Evolutionary conservation across 495 filamentous ascomycete species (phyloP), one percentile per base, ranked within the genome.

Genomic region (Lepraria neglecta): DNA sequence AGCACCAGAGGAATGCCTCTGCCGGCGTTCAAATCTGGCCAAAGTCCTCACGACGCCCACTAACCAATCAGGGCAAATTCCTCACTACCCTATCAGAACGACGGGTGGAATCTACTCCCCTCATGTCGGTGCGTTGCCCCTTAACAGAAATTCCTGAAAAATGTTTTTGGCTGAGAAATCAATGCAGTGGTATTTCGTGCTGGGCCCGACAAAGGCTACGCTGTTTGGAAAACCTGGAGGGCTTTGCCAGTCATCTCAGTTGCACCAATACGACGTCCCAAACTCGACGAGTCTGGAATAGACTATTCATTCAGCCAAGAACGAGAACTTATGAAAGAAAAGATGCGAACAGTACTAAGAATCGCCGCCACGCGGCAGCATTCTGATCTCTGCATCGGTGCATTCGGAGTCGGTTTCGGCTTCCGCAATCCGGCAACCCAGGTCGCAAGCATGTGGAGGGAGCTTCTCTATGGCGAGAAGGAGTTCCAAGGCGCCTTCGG

Each of bases 1-100:
- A 58, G 85, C 85, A 21, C 87, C 86, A 33, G 87, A 91, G 69
- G 85, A 90, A 68, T 83, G 82, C 44, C 79, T 91, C 24, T 85
- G 84, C 66, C 77, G 87, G 58, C 77, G 87, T 59, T 88, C 85
- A 69, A 90, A 85, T 58, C 82, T 91, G 38, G 82, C 84, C 11
- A 80, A 84, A 10, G 78, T 83, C 3, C 74, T 91, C 28, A 77
- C 72, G 24, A 84, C 80, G 21, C 81, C 84, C 9, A 80, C 46
- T 70, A 71, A 11, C 69, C 69, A 24, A 76, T 74, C 30, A 56
- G 65, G 12, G 60, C 67, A 31, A 62, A 69, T 53, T n/a, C 70
- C 67, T 43, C 81, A 89, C 67, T 91, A 91, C 65, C 87, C 87
- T 10, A 81, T 90, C 62, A 81, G 83, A 15, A 77, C 80, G 15